Evolutionary conservation across 176 grass and related monocot genomes (phyloP).

Genomic region (Triticum monococcum): DNA sequence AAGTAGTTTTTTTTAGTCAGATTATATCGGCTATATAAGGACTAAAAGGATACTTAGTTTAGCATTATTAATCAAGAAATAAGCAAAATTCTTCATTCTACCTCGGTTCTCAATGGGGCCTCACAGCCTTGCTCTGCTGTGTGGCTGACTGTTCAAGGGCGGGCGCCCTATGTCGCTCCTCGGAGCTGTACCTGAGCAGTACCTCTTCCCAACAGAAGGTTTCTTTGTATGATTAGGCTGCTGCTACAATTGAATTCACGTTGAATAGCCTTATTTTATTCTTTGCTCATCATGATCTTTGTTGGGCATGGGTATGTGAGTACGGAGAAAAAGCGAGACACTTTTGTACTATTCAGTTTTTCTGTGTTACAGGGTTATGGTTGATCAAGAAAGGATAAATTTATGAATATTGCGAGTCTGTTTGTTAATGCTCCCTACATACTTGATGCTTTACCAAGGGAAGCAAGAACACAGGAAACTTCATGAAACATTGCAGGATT

Average conservation of each 20-base stretch:
- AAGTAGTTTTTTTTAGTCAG: not conserved
- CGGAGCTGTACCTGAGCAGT: not conserved
- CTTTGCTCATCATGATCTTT: not conserved
- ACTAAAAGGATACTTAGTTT: not conserved
- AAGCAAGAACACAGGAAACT: not conserved
- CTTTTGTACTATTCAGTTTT: not conserved
- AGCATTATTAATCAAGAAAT: not conserved
- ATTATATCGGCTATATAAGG: not conserved
- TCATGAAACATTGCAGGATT: not conserved
- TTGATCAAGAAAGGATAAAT: not conserved
- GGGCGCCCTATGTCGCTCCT: not conserved
- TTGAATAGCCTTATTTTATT: not conserved
- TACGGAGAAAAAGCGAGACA: not conserved
- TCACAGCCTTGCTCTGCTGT: not conserved
- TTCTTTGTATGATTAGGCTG: not conserved
- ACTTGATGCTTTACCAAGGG: not conserved
- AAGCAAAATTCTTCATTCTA: not conserved
- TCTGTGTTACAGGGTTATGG: not conserved
- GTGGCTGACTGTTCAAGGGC: not conserved
- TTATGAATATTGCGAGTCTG: not conserved
- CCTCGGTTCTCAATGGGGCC: not conserved
- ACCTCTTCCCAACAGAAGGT: not conserved
- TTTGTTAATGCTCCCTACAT: not conserved
- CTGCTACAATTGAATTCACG: not conserved
- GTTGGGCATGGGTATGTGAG: not conserved